A percentile compares a stretch with the other conserved stretches of the same genome.
Evolutionary conservation across 768 basidiomycete genomes (phyloP).

Genomic region (Pholiota microspora): DNA sequence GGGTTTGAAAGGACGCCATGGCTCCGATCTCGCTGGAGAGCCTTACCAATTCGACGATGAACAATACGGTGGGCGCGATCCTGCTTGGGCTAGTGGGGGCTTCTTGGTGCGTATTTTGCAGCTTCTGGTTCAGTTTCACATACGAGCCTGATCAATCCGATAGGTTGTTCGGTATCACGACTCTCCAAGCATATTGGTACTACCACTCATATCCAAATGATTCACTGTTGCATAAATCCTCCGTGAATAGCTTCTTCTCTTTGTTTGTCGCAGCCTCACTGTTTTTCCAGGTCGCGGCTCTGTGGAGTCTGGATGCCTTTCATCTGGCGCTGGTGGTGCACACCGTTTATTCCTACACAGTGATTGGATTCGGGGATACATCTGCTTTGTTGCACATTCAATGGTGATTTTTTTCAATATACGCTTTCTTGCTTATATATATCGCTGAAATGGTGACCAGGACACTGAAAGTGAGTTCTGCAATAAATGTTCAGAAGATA

Average conservation of each 20-base stretch:
- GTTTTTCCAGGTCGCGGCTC: slow-evolving; percentile 9
- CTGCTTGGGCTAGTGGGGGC: slow-evolving; percentile 34
- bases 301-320: slow-evolving; percentile 12
- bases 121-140: neutral
- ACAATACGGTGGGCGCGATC: slow-evolving; percentile 39
- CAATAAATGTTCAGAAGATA: neutral
- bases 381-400: neutral
- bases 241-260: slow-evolving; percentile 9
- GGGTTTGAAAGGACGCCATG: slow-evolving; percentile 6
- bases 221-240: slow-evolving; percentile 30
- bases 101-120: slow-evolving; percentile 26
- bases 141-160: too few relatives aligned
- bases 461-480: neutral
- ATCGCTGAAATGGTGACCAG: neutral
- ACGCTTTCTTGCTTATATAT: neutral
- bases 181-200: slow-evolving; percentile 38
- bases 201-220: slow-evolving; percentile 38
- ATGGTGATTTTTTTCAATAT: slow-evolving; percentile 4
- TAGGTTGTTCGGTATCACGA: slow-evolving; percentile 39
- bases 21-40: slow-evolving; percentile 20
- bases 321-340: slow-evolving; percentile 14
- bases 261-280: neutral
- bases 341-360: slow-evolving; percentile 14
- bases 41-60: slow-evolving; percentile 28
- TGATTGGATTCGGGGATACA: slow-evolving; percentile 9